Conservation (phyloP, 805 yeast species). For the Pichia thaimueangensis region DNA sequence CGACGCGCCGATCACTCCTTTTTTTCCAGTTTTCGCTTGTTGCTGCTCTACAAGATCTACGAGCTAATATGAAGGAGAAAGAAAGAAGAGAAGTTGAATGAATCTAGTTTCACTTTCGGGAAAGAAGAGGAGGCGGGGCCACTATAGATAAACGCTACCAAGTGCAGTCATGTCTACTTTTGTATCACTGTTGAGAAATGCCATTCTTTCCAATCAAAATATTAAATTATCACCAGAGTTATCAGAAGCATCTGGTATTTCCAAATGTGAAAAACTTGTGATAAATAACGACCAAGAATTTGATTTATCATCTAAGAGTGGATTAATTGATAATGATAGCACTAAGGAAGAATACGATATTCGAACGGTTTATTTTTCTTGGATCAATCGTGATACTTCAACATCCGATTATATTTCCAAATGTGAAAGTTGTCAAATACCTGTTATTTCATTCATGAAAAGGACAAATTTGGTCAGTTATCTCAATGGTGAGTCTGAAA, state of each 20-base stretch:
- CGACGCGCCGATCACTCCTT: too few relatives aligned
- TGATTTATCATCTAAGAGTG: slow-evolving; percentile 36
- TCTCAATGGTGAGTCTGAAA: slow-evolving; percentile 63
- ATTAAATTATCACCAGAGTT: slow-evolving; percentile 17
- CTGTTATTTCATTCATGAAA: slow-evolving; percentile 74
- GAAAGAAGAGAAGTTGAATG: background rate
- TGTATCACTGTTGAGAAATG: slow-evolving; percentile 1
- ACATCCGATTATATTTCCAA: slow-evolving; percentile 77
- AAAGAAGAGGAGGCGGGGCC: too few relatives aligned
- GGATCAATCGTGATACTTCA: slow-evolving; percentile 65
- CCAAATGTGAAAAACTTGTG: background rate
- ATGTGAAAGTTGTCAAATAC: slow-evolving; percentile 57
- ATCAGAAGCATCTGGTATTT: slow-evolving; percentile 4
- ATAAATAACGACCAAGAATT: background rate
- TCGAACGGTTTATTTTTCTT: slow-evolving; percentile 65
- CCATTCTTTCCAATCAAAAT: slow-evolving; percentile 5
- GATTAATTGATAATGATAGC: slow-evolving; percentile 37
- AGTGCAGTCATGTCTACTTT: slow-evolving; percentile 2
- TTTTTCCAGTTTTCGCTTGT: too few relatives aligned
- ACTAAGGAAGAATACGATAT: slow-evolving; percentile 34
- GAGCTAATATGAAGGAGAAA: too few relatives aligned
- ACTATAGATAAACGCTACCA: too few relatives aligned
- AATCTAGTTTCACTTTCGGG: too few relatives aligned
- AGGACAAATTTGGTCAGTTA: slow-evolving; percentile 79
- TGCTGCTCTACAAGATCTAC: too few relatives aligned